A percentile compares a stretch with the other conserved stretches of the same genome.
phyloP scores from a whole-genome alignment of 805 yeast species.

The Candida glaebosa region DNA sequence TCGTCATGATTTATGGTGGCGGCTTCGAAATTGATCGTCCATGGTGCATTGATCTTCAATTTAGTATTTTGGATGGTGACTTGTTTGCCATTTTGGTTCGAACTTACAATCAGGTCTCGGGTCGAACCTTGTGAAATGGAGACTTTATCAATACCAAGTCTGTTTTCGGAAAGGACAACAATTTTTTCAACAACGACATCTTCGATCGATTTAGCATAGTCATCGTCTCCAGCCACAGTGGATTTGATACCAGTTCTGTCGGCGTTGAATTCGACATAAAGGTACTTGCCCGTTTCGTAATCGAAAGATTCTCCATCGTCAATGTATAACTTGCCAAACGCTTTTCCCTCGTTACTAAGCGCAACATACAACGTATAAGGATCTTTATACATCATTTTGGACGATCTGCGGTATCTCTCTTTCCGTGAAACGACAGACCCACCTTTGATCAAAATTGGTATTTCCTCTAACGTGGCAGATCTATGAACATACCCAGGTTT shows the following conservation, averaged over 20 bases:
- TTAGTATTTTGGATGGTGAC: conserved; percentile 47
- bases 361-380: conserved; percentile 77
- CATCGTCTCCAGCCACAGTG: conserved; percentile 7
- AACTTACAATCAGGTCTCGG: conserved; percentile 28
- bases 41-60: conserved; percentile 42
- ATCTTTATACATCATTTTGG: conserved; percentile 70
- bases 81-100: conserved; percentile 10
- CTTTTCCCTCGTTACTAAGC: conserved; percentile 44
- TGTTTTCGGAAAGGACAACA: conserved; percentile 40
- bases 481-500: conserved; percentile 33
- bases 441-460: conserved; percentile 75
- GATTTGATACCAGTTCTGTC: conserved; percentile 25
- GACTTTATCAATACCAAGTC: conserved; percentile 12
- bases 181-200: conserved; percentile 52
- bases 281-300: conserved; percentile 48
- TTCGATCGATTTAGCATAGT: conserved; percentile 19
- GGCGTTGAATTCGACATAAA: conserved; percentile 40
- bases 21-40: conserved; percentile 38
- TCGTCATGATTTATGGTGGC: conserved; percentile 22
- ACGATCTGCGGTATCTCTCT: conserved; percentile 75
- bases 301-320: conserved; percentile 83
- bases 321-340: conserved; percentile 60
- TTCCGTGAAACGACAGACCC: conserved; percentile 70
- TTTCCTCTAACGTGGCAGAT: conserved; percentile 49
- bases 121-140: conserved; percentile 32